Evolutionary conservation across 805 yeast genomes (phyloP).

Genomic region (Cyberlindnera japonica): DNA sequence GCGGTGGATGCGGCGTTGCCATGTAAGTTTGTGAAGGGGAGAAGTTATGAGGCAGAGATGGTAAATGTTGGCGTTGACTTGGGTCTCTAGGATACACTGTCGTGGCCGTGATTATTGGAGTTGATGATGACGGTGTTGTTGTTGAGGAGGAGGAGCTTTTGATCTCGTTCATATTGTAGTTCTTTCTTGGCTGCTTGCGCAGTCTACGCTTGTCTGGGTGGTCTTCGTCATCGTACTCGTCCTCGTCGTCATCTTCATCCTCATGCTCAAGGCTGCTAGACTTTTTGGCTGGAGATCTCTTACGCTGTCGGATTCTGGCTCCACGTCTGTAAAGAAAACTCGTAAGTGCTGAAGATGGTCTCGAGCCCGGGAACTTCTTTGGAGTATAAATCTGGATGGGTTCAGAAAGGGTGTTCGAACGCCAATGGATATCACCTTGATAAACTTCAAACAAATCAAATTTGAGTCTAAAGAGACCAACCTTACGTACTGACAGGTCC

Average conservation of each 20-base stretch:
- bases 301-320: slow-evolving; percentile 31
- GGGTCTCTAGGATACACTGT: neutral
- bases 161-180: neutral
- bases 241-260: slow-evolving; percentile 6
- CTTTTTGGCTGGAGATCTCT: slow-evolving; percentile 14
- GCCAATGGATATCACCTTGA: slow-evolving; percentile 22
- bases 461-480: slow-evolving; percentile 26
- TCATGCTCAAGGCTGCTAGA: neutral
- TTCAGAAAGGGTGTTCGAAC: slow-evolving; percentile 17
- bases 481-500: slow-evolving; percentile 28
- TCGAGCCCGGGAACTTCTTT: slow-evolving; percentile 32
- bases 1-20: neutral
- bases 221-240: neutral
- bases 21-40: neutral
- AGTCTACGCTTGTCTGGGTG: too few species aligned
- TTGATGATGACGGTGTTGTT: neutral
- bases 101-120: neutral
- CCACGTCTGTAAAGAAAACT: slow-evolving; percentile 30
- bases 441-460: slow-evolving; percentile 30
- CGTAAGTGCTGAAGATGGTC: slow-evolving; percentile 28
- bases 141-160: neutral
- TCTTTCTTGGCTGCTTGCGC: neutral
- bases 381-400: slow-evolving; percentile 29
- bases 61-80: neutral
- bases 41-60: neutral